phyloP scores from a whole-genome alignment of 1,139 yeast species.

The Zygoascus sp. region DNA sequence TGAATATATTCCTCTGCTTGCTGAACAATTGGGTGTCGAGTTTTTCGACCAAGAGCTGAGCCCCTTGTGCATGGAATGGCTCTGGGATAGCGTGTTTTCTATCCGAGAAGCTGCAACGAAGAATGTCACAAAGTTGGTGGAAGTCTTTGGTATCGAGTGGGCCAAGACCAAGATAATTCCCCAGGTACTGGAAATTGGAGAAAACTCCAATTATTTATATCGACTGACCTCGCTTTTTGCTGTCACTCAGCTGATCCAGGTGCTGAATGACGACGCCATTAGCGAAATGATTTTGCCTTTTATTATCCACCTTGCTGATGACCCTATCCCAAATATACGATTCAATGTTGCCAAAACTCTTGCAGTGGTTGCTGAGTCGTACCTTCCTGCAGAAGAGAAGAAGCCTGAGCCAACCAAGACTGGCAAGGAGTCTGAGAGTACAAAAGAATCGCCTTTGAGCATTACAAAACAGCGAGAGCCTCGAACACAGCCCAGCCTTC shows the following conservation, averaged over 20 bases:
- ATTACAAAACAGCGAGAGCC: slow-evolving; percentile 7
- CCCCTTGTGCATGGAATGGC: slow-evolving; percentile 89
- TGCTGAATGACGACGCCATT: slow-evolving; percentile 49
- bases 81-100: slow-evolving; percentile 96
- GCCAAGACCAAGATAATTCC: slow-evolving; percentile 79
- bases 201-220: slow-evolving; percentile 70
- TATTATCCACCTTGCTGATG: slow-evolving; percentile 63
- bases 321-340: slow-evolving; percentile 89
- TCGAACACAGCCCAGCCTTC: slow-evolving; percentile 15
- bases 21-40: slow-evolving; percentile 91
- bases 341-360: slow-evolving; percentile 91
- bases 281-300: slow-evolving; percentile 72
- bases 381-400: slow-evolving; percentile 31
- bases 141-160: slow-evolving; percentile 92
- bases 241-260: slow-evolving; percentile 66
- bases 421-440: slow-evolving; percentile 18
- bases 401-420: slow-evolving; percentile 21
- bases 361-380: slow-evolving; percentile 53
- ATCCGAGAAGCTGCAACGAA: slow-evolving; percentile 94
- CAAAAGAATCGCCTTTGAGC: slow-evolving; percentile 16
- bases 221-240: slow-evolving; percentile 90
- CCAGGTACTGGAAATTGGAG: slow-evolving; percentile 55
- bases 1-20: slow-evolving; percentile 91
- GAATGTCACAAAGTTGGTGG: slow-evolving; percentile 73
- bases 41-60: slow-evolving; percentile 91